phyloP scores from a whole-genome alignment of 2,329 filamentous ascomycete species.

The Diaporthe eres region DNA sequence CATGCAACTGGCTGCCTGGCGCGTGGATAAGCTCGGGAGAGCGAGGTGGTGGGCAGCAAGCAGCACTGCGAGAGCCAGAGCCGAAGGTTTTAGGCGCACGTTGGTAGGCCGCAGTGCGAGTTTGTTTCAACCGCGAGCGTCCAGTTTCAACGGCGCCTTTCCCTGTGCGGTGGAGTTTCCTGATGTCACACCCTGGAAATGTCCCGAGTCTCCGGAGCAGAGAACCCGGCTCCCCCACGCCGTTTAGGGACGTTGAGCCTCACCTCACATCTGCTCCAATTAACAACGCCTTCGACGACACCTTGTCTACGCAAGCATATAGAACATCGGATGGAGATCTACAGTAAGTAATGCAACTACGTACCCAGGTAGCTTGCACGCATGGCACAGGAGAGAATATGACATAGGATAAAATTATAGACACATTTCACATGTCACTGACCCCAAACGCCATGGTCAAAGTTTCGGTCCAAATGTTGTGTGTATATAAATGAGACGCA shows the following conservation, averaged over 20 bases:
- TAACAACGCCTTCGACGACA: not conserved
- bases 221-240: slow-evolving; percentile 23
- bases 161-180: slow-evolving; percentile 25
- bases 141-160: slow-evolving; percentile 15
- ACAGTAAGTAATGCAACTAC: not conserved
- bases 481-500: slow-evolving; percentile 17
- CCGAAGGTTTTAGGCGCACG: not conserved
- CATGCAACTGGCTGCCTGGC: not conserved
- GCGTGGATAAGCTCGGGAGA: not conserved
- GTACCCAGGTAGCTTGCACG: no score
- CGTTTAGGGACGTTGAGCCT: not conserved
- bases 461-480: slow-evolving; percentile 17
- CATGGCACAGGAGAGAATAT: not conserved
- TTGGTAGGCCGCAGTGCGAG: not conserved
- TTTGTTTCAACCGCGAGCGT: slow-evolving; percentile 24
- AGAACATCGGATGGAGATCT: not conserved
- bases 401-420: no score
- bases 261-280: not conserved
- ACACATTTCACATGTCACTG: slow-evolving; percentile 20
- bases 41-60: not conserved
- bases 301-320: not conserved
- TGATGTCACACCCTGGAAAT: slow-evolving; percentile 27
- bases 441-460: not conserved
- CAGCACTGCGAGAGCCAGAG: not conserved
- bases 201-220: slow-evolving; percentile 27